A percentile compares a stretch with the other conserved stretches of the same genome.
Evolutionary conservation across 2,329 filamentous ascomycete genomes (phyloP).

Genomic region (Fusarium xylarioides): DNA sequence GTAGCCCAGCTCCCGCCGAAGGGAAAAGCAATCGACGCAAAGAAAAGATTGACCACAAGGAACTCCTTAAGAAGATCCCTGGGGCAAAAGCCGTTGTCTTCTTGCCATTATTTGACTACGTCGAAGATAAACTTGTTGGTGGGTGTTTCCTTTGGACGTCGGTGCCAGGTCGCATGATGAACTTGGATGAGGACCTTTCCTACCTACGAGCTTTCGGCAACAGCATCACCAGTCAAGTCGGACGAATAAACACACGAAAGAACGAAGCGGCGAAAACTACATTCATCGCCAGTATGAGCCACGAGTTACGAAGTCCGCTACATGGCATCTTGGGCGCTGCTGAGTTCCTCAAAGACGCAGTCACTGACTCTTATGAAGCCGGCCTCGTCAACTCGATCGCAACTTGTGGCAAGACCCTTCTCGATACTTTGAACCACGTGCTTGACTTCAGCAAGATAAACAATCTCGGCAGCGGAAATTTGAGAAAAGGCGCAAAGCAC

Average conservation of each 20-base stretch:
- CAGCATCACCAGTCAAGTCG: slow-evolving; percentile 61
- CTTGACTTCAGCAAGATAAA: slow-evolving; percentile 56
- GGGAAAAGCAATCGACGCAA: slow-evolving; percentile 15
- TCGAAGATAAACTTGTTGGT: slow-evolving; percentile 47
- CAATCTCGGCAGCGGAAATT: slow-evolving; percentile 43
- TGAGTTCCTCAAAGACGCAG: slow-evolving; percentile 59
- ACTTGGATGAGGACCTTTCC: slow-evolving; percentile 48
- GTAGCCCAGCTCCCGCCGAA: neutral
- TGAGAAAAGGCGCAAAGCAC: slow-evolving; percentile 30
- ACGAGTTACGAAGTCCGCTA: slow-evolving; percentile 64
- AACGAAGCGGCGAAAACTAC: slow-evolving; percentile 64
- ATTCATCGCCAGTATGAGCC: slow-evolving; percentile 68
- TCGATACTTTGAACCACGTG: slow-evolving; percentile 61
- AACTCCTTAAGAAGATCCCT: slow-evolving; percentile 47
- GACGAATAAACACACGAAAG: slow-evolving; percentile 61
- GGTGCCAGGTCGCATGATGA: slow-evolving; percentile 47
- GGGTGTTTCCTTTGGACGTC: slow-evolving; percentile 51
- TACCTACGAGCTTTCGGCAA: slow-evolving; percentile 47
- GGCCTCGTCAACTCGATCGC: slow-evolving; percentile 57
- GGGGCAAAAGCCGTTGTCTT: slow-evolving; percentile 49
- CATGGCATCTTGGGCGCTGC: slow-evolving; percentile 65
- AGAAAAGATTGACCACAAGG: slow-evolving; percentile 43
- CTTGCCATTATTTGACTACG: slow-evolving; percentile 49
- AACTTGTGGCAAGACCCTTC: slow-evolving; percentile 57
- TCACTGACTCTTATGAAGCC: slow-evolving; percentile 49